A percentile compares a stretch with the other conserved stretches of the same genome.
Conservation (phyloP, 176 grass and related monocot genomes). For the Phoenix dactylifera region DNA sequence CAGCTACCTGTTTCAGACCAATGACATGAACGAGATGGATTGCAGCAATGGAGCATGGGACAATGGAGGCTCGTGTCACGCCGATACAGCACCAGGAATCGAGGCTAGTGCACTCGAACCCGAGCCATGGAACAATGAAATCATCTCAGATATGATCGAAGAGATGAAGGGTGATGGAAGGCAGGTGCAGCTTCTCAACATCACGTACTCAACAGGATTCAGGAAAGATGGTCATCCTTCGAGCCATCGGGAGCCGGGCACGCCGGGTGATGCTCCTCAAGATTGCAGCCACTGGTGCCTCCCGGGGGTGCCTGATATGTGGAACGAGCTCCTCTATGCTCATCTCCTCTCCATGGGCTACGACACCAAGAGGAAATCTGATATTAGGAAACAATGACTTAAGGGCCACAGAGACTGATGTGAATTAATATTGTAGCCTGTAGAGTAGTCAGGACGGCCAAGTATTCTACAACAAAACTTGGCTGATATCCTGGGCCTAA, state of each 20-base stretch:
- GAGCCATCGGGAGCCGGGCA: conserved; percentile 24
- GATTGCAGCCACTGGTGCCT: conserved; percentile 52
- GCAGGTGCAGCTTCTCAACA: conserved; percentile 18
- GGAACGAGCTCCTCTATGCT: conserved; percentile 40
- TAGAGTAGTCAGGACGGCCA: too few relatives aligned
- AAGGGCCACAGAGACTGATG: too few relatives aligned
- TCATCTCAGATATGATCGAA: conserved; percentile 6
- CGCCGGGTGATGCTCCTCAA: conserved; percentile 13
- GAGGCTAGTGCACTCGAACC: neutral
- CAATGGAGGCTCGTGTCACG: conserved; percentile 13
- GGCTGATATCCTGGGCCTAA: too few relatives aligned
- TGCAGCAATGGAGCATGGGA: conserved; percentile 37
- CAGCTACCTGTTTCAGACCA: neutral
- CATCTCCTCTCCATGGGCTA: conserved; percentile 16
- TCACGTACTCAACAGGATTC: conserved; percentile 30
- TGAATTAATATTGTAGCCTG: too few relatives aligned
- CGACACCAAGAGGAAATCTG: neutral
- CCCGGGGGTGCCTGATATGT: conserved; percentile 35
- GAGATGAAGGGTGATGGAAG: conserved; percentile 15
- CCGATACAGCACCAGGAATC: conserved; percentile 5
- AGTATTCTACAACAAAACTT: too few relatives aligned
- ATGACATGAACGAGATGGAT: neutral
- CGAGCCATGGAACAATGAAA: conserved; percentile 29
- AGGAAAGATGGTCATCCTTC: conserved; percentile 42
- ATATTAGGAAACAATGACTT: too few relatives aligned